Evolutionary conservation across 306 rosid species (phyloP).

Genomic region (Cicer judaicum): DNA sequence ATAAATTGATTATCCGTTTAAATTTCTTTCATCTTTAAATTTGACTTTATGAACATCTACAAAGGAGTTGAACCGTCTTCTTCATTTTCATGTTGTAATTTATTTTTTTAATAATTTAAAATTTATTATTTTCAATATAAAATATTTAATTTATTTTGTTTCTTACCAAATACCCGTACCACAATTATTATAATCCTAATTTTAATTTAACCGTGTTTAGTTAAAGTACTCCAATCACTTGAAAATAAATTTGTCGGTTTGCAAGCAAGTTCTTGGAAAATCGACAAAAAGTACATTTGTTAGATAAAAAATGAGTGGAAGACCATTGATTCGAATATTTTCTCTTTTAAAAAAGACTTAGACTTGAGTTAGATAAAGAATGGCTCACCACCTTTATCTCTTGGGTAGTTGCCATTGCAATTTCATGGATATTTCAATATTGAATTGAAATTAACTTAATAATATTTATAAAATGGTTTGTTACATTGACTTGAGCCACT

Average conservation of each 20-base stretch:
- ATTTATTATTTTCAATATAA: too few relatives aligned
- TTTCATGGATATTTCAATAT: slow-evolving; percentile 5
- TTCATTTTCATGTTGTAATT: too few relatives aligned
- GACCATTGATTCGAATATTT: slow-evolving; percentile 1
- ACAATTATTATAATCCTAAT: background rate
- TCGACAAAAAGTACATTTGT: background rate
- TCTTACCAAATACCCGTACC: too few relatives aligned
- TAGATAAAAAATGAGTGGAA: background rate
- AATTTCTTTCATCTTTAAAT: too few relatives aligned
- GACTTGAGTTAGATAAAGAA: background rate
- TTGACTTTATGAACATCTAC: too few relatives aligned
- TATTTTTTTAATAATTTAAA: too few relatives aligned
- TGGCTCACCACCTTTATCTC: background rate
- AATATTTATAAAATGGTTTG: background rate
- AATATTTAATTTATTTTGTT: too few relatives aligned
- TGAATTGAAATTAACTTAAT: background rate
- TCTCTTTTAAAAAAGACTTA: background rate
- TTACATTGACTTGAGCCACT: background rate
- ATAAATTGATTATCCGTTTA: too few relatives aligned
- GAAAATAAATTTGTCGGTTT: background rate
- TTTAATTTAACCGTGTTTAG: background rate
- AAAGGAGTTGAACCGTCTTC: too few relatives aligned
- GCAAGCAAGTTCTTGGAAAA: slow-evolving; percentile 1
- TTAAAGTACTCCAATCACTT: background rate
- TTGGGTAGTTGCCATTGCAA: background rate